Conservation (phyloP, 257 asterid genomes). For the Solanum appendiculatum region DNA sequence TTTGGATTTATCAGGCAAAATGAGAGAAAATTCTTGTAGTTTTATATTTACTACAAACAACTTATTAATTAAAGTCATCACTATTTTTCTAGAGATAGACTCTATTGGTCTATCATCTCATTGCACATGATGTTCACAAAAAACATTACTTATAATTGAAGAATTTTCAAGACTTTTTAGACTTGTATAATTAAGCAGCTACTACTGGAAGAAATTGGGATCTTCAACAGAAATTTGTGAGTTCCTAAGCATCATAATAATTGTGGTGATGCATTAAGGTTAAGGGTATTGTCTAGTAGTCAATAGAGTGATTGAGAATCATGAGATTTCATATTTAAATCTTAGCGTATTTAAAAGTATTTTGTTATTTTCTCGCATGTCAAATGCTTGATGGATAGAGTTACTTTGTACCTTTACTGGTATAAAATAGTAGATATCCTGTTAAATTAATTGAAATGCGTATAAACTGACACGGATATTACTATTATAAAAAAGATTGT, state of each 20-base stretch:
- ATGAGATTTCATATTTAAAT: neutral
- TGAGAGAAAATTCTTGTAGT: slow-evolving; percentile 1
- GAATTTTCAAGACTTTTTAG: neutral
- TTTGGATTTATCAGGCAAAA: slow-evolving; percentile 26
- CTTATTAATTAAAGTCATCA: neutral
- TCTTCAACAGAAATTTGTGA: neutral
- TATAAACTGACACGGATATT: neutral
- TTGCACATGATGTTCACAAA: neutral
- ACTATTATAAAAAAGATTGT: neutral
- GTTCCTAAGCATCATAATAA: neutral
- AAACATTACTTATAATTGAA: neutral
- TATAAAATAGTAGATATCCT: rapidly evolving
- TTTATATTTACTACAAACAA: slow-evolving; percentile 1
- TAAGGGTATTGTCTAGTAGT: neutral
- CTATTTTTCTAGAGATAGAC: neutral
- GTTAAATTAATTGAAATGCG: rapidly evolving
- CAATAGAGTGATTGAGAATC: neutral
- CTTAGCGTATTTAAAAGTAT: neutral
- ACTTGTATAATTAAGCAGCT: neutral
- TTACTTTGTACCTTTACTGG: neutral
- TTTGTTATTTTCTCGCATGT: rapidly evolving
- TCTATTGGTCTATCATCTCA: slow-evolving; percentile 1
- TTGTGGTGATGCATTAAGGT: neutral
- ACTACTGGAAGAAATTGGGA: neutral
- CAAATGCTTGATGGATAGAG: neutral